phyloP scores from a whole-genome alignment of 192 early-diverging fungal species.

The Linderina pennispora region DNA sequence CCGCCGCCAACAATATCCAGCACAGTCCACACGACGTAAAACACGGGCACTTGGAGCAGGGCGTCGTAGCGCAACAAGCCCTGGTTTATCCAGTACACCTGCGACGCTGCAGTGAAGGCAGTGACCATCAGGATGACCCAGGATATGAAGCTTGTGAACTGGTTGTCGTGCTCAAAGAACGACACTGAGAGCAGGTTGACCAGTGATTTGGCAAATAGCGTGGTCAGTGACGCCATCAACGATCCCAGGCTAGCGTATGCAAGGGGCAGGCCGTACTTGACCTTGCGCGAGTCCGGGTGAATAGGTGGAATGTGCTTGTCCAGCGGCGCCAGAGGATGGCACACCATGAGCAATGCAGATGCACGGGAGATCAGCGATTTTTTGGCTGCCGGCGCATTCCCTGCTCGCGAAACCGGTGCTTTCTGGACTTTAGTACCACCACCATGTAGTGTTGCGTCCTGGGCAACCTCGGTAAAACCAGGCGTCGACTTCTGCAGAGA shows the following conservation, averaged over 20 bases:
- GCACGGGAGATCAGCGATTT: neutral
- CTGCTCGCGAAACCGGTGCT: no score
- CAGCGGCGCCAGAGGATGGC: constrained; percentile 7
- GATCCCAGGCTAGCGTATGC: constrained; percentile 70
- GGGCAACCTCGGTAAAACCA: neutral
- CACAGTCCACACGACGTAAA: constrained; percentile 75
- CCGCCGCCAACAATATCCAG: constrained; percentile 80
- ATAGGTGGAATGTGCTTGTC: constrained; percentile 17
- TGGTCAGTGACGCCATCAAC: constrained; percentile 70
- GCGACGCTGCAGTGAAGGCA: constrained; percentile 65
- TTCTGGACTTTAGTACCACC: no score
- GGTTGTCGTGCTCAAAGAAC: constrained; percentile 64
- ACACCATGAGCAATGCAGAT: no score
- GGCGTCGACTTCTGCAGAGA: neutral
- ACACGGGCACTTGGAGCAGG: constrained; percentile 74
- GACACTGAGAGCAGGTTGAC: constrained; percentile 64
- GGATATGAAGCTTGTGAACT: constrained; percentile 57
- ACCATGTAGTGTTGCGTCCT: no score
- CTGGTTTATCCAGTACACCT: constrained; percentile 84
- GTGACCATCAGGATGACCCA: constrained; percentile 69
- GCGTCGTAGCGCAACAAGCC: constrained; percentile 76
- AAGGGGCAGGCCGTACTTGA: constrained; percentile 59
- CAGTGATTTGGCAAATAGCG: constrained; percentile 76
- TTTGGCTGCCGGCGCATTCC: no score
- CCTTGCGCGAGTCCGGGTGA: constrained; percentile 32